Evolutionary conservation across 169 alveolate species (phyloP), one percentile per base, ranked within the genome.

Genomic region (Besnoitia besnoiti): DNA sequence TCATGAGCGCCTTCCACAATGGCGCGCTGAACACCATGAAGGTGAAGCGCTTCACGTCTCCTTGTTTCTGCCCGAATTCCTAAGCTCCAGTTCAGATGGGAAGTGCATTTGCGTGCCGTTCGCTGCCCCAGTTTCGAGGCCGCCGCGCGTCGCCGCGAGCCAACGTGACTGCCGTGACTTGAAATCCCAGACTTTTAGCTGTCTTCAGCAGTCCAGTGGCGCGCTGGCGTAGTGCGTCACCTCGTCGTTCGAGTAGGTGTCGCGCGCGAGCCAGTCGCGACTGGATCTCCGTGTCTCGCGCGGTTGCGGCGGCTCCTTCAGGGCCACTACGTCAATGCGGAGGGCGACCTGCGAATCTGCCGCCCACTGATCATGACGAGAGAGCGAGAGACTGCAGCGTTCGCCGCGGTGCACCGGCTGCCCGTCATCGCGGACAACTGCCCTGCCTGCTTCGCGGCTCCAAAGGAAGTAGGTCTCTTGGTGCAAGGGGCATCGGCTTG

Each of bases 391-490:
- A 93, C 97, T 42, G 98, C 97, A 84, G 97, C 95, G 49, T 98
- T 98, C 94, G 97, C 99, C 37, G 91, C 93, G 51, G 95, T 76
- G 51, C 73, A 96, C 89, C 85, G 91, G 91, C 96, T 98, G 75
- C 99, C 99, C 27, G 97, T 98, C 51, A 97, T 98, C 24, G 95
- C 97, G 55, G 99, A 98, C 76, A 98, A 98, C 95, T 98, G 99
- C 80, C 99, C 99, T 0, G 99, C 99, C 37, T 98, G 99, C 91
- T 98, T 98, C 75, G 97, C 98, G 42, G 98, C 98, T 40, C 99
- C 99, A 10, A 97, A 97, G 90, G 99, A 98, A 94, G 93, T 75
- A 67, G 27, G 76, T 2, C 37, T 92, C 94, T 96, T 55, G 95
- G 96, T 92, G n/a, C n/a, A n/a, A n/a, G n/a, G n/a, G n/a, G n/a